Conservation (phyloP, 306 rosid species). For the Cucumis cinereus region DNA sequence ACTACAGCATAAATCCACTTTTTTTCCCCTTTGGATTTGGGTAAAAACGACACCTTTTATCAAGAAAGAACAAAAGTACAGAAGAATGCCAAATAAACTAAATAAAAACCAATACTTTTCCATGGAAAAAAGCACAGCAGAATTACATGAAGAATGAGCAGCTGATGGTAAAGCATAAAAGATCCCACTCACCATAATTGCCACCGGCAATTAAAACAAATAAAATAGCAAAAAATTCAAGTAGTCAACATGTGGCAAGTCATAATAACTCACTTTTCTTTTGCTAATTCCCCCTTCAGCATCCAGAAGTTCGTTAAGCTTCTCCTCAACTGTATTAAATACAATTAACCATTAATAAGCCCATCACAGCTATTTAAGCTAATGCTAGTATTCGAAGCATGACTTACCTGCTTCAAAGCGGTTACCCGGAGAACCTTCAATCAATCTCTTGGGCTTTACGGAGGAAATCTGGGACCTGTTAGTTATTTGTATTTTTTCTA, state of each 20-base stretch:
- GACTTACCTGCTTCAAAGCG: constrained; percentile 85
- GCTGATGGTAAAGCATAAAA: not conserved
- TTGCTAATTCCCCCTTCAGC: constrained; percentile 89
- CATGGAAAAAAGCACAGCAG: not conserved
- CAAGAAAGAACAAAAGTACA: not conserved
- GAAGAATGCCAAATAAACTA: not conserved
- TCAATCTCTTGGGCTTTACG: constrained; percentile 44
- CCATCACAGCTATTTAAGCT: constrained; percentile 7
- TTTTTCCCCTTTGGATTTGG: not conserved
- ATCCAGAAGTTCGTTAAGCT: constrained; percentile 88
- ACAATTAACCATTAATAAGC: constrained; percentile 18
- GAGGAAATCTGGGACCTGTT: constrained; percentile 36
- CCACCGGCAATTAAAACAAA: not conserved
- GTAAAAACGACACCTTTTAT: not conserved
- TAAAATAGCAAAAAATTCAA: constrained; percentile 9
- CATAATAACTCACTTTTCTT: constrained; percentile 57
- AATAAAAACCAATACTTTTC: not conserved
- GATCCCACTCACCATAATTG: not conserved
- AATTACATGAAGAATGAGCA: not conserved
- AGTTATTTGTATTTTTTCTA: constrained; percentile 28
- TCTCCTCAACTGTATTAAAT: constrained; percentile 65
- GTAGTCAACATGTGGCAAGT: not conserved
- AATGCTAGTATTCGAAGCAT: constrained; percentile 9
- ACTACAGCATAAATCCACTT: not conserved
- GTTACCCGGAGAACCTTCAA: constrained; percentile 52